phyloP scores from a whole-genome alignment of 2,329 filamentous ascomycete species.

The Alternaria conjuncta region DNA sequence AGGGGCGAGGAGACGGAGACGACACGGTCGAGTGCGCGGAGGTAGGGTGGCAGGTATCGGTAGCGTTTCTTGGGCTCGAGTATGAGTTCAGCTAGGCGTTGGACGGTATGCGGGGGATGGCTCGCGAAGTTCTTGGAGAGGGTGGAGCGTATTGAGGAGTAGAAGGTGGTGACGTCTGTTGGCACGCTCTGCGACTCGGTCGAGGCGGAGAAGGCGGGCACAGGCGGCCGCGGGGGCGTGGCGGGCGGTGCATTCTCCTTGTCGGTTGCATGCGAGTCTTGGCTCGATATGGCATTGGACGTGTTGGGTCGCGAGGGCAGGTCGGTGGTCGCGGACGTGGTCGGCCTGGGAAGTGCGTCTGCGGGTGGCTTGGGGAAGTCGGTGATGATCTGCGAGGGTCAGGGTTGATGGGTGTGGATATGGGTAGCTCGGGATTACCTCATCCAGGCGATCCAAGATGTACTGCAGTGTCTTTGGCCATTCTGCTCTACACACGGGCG shows the following conservation, averaged over 20 bases:
- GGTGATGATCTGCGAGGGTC: conserved; percentile 68
- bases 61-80: conserved; percentile 80
- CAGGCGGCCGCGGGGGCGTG: conserved; percentile 49
- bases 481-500: conserved; percentile 60
- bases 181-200: conserved; percentile 40
- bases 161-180: conserved; percentile 40
- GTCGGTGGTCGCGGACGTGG: conserved; percentile 48
- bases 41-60: conserved; percentile 78
- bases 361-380: conserved; percentile 73
- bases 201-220: conserved; percentile 50
- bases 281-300: conserved; percentile 35
- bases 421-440: conserved; percentile 50
- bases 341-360: conserved; percentile 50
- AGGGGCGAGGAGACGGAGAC: conserved; percentile 86
- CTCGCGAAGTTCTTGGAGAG: conserved; percentile 71
- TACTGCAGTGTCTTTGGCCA: conserved; percentile 73
- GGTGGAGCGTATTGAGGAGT: conserved; percentile 53
- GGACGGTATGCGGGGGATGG: conserved; percentile 88
- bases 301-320: conserved; percentile 25
- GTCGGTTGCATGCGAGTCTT: conserved; percentile 64
- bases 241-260: conserved; percentile 71
- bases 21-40: conserved; percentile 89
- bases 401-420: conserved; percentile 1
- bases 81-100: conserved; percentile 87
- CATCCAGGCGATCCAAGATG: conserved; percentile 72